Evolutionary conservation across 108 stramenopile species (phyloP).

Genomic region (Cyclotella baltica): DNA sequence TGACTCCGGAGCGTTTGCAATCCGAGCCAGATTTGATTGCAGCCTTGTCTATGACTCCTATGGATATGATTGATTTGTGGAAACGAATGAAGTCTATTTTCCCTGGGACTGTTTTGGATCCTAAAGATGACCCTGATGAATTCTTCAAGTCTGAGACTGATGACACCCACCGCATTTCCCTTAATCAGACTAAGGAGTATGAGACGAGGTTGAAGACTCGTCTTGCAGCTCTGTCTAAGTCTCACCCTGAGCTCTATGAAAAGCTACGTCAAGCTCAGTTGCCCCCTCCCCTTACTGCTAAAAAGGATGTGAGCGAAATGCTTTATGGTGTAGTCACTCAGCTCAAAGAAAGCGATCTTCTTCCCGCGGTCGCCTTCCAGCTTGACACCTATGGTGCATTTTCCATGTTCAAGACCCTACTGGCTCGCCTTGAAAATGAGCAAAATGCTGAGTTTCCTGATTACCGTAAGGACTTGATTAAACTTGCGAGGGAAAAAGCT

Average conservation of each 20-base stretch:
- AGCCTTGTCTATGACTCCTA: slow-evolving; percentile 94
- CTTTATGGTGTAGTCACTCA: slow-evolving; percentile 86
- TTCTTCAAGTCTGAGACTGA: slow-evolving; percentile 88
- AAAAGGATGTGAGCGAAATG: slow-evolving; percentile 85
- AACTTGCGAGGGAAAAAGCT: slow-evolving; percentile 88
- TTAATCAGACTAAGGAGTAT: slow-evolving; percentile 96
- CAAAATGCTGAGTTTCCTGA: slow-evolving; percentile 93
- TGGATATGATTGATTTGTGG: slow-evolving; percentile 96
- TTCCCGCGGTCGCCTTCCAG: slow-evolving; percentile 98
- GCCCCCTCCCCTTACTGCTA: slow-evolving; percentile 79
- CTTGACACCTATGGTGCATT: slow-evolving; percentile 97
- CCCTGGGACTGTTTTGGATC: slow-evolving; percentile 81
- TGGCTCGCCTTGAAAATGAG: slow-evolving; percentile 88
- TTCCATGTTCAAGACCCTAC: slow-evolving; percentile 95
- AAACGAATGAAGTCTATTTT: slow-evolving; percentile 85
- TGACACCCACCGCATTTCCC: slow-evolving; percentile 92
- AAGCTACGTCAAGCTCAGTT: slow-evolving; percentile 78
- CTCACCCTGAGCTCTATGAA: slow-evolving; percentile 87
- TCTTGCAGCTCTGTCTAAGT: slow-evolving; percentile 78
- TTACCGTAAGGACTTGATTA: slow-evolving; percentile 92
- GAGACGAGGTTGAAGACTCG: slow-evolving; percentile 92
- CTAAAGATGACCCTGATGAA: slow-evolving; percentile 92
- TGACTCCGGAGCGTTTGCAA: slow-evolving; percentile 89
- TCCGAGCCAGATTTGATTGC: slow-evolving; percentile 78
- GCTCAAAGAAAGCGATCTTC: slow-evolving; percentile 85